Base-by-base conservation (phyloP, 768 basidiomycete genomes). In the Phlegmacium glaucopus region DNA sequence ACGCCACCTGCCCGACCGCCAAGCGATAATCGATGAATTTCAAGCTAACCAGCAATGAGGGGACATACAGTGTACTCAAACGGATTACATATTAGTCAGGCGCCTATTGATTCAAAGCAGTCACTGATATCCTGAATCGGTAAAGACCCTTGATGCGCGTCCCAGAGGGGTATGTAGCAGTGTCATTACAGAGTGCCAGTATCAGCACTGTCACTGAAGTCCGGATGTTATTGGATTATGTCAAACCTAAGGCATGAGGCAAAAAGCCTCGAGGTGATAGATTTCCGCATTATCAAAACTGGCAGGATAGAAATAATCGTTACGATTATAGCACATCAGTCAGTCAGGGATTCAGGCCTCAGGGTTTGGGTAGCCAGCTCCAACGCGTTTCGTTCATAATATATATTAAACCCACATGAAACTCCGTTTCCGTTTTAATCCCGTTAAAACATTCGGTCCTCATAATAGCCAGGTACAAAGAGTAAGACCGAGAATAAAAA, bases 341-440 rank as follows among this genome's bases (percentile, higher is more conserved):
- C 17, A 37, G 22, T 22, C 22, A 22, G 22, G 22, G 22, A 22
- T 22, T 22, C 22, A 34, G 3, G 6, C n/a, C 6, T 34, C 32
- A 34, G 32, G 32, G 32, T 4, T 32, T 11, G 32, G n/a, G 32
- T 34, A 34, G 11, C n/a, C n/a, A 11, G 32, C 22, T 42, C 18
- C 39, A 13, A 28, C 34, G 11, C 22, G 11, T 17, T 45, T 48
- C 30, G 32, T 42, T 42, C 29, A 17, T 36, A 29, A 17, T 36
- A 28, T 32, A 47, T 18, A 30, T 40, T 47, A 55, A 47, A 44
- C 42, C 45, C 51, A 52, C 51, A 28, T 22, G 28, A 45, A 52
- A 49, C 35, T 44, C 47, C 48, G 47, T 42, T 16, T 44, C 47
- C 48, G 47, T 42, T 16, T 39, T 39, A 9, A 44, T 47, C 28